Percentiles rank a stretch among this genome's conserved stretches.
Conservation (phyloP, 768 basidiomycete genomes). For the Lactifluus echinatus region DNA sequence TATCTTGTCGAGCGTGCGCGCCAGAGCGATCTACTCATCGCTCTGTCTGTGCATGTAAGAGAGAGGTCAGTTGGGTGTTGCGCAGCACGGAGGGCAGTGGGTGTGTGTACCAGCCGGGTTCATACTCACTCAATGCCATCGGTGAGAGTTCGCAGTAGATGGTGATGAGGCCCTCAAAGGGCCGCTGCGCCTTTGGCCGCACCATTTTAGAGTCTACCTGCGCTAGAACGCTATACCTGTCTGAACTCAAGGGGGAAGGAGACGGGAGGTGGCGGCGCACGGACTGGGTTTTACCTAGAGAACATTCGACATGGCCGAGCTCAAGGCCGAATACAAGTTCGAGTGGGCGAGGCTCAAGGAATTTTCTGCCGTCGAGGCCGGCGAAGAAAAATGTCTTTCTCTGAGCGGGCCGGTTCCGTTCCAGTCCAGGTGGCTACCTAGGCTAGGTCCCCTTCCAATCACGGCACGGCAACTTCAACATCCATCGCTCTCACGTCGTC, state of each 20-base stretch:
- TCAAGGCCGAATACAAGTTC: constrained; percentile 71
- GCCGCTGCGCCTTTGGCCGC: constrained; percentile 80
- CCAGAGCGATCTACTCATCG: constrained; percentile 86
- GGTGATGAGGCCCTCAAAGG: constrained; percentile 83
- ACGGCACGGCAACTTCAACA: too few relatives aligned
- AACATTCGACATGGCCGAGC: constrained; percentile 83
- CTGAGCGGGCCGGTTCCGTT: too few relatives aligned
- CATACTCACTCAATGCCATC: constrained; percentile 91
- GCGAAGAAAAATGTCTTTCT: constrained; percentile 77
- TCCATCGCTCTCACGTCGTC: too few relatives aligned
- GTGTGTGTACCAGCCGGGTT: constrained; percentile 86
- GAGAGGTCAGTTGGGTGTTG: too few relatives aligned
- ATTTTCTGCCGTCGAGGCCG: constrained; percentile 70
- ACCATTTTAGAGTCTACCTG: constrained; percentile 85
- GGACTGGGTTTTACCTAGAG: constrained; percentile 80
- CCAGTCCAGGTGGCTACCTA: too few relatives aligned
- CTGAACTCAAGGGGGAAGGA: too few relatives aligned
- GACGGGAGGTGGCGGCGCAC: neutral
- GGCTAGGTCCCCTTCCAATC: too few relatives aligned
- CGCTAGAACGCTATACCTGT: constrained; percentile 66
- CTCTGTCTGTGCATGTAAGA: too few relatives aligned
- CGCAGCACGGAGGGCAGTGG: too few relatives aligned
- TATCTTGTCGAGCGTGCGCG: constrained; percentile 91
- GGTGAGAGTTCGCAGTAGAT: constrained; percentile 95
- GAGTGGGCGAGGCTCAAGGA: constrained; percentile 58